Base-by-base conservation (phyloP, 768 basidiomycete species). In the Aureoboletus auriporus region DNA sequence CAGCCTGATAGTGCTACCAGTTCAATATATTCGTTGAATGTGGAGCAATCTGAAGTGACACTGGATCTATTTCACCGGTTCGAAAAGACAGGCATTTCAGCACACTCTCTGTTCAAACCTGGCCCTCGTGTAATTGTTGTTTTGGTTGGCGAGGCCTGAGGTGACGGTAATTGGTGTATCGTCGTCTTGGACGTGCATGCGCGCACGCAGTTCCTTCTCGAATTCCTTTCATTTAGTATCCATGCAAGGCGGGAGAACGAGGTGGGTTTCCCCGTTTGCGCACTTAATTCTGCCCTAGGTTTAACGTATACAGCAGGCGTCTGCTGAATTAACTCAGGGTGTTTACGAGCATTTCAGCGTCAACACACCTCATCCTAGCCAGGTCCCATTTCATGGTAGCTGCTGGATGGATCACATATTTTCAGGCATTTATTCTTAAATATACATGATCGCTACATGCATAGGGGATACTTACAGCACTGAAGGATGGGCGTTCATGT, bases 401-500 rank as follows among this genome's bases (percentile, higher is more conserved):
- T 6, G 6, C 30, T 12, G 6, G 6, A 9, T 12, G 12, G 30
- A 31, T 9, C 30, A 49, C 58, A 9, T 30, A 37, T 30, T 13
- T 59, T n/a, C 41, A 46, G 27, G 58, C 55, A 1, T 60, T 53
- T 13, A 1, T 39, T 6, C 39, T 60, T 9, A 17, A 31, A 40
- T 12, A 10, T n/a, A 13, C 28, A 9, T n/a, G n/a, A n/a, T n/a
- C n/a, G n/a, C n/a, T n/a, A n/a, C n/a, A n/a, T n/a, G n/a, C n/a
- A n/a, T n/a, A n/a, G n/a, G n/a, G n/a, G n/a, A n/a, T n/a, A n/a
- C n/a, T n/a, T n/a, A n/a, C n/a, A n/a, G n/a, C n/a, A n/a, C n/a
- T n/a, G 23, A 2, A 60, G 13, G 6, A 60, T n/a, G 44, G 60
- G 59, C 7, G 58, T 60, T n/a, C 51, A 60, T 10, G 58, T 59